These are phyloP conservation scores for Lipomyces starkeyi DNA, from an alignment of 805 yeast genomes.

Conservation along the genomic window DNA sequence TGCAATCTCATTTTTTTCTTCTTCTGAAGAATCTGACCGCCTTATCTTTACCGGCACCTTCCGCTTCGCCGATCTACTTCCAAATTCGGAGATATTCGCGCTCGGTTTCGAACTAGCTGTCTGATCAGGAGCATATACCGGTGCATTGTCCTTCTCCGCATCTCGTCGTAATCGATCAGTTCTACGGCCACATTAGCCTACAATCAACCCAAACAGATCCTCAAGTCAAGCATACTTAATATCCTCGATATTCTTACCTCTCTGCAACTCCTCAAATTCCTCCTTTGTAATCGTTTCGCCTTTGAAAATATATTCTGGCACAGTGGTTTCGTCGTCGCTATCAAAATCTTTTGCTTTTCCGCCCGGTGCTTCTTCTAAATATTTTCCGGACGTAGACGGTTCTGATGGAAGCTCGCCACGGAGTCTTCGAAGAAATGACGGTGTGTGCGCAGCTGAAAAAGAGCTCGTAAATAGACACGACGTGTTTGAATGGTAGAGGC, in stretches of 20 bases:
- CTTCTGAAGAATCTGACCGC: conserved; percentile 2
- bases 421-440: conserved; percentile 28
- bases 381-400: conserved; percentile 23
- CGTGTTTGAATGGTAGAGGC: background rate
- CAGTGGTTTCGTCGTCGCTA: conserved; percentile 18
- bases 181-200: background rate
- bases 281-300: conserved; percentile 29
- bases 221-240: conserved; percentile 22
- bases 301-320: conserved; percentile 31
- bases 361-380: background rate
- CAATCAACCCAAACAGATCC: background rate
- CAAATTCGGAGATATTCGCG: conserved; percentile 19
- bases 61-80: conserved; percentile 23
- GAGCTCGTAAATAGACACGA: background rate
- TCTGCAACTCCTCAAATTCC: conserved; percentile 28
- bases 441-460: conserved; percentile 24
- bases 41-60: conserved; percentile 3
- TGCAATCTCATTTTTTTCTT: conserved; percentile 2
- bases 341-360: background rate
- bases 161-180: conserved; percentile 9
- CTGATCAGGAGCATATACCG: background rate
- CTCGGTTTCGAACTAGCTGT: conserved; percentile 9
- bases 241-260: conserved; percentile 19
- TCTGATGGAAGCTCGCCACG: conserved; percentile 29
- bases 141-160: conserved; percentile 2